Base-by-base conservation (phyloP, 1,284 basidiomycete species). In the Sanghuangporus sanghuang region DNA sequence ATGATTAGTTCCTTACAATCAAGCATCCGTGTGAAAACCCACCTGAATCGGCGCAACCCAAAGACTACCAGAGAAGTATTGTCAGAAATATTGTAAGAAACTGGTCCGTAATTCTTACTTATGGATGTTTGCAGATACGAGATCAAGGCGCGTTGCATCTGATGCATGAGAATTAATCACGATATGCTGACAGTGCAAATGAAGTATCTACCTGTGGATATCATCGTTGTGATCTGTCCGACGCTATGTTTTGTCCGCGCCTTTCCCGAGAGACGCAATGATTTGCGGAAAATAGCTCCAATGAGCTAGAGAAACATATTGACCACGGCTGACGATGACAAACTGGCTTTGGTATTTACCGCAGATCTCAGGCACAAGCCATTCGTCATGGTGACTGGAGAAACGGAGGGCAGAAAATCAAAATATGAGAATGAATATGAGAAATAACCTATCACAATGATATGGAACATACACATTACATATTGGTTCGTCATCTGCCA, bases 161-260 rank as follows among this genome's bases (percentile, higher is more conserved):
- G 35, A 57, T 11, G 6, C 32, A 52, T 35, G 46, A 36, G 7
- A 50, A 11, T 16, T 49, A 35, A 42, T 23, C 14, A 52, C 16
- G 6, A 27, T 23, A 32, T 6, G 27, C 23, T 14, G 52, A 8
- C 4, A 57, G 40, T 35, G 36, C 12, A 16, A 18, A 18, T 6
- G 56, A 11, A 14, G 1, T 27, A 11, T 23, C 21, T 32, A 57
- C 63, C 63, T 14, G 86, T 81, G 3, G 84, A 84, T 27, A 89
- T 86, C 80, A 90, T 85, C 0, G 87, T 90, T 6, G 85, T 89
- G 61, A 90, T 85, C 70, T 90, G 80, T 1, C 87, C 87, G 21
- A 83, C 82, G 39, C 79, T 82, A 66, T 89, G 81, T 64, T 85
- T 75, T 68, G 80, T 72, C 12, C 89, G 78, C 21, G 84, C 83